A percentile compares a stretch with the other conserved stretches of the same genome.
Conservation (phyloP, 177 flowering plant genomes). For the Vitis hybrid region DNA sequence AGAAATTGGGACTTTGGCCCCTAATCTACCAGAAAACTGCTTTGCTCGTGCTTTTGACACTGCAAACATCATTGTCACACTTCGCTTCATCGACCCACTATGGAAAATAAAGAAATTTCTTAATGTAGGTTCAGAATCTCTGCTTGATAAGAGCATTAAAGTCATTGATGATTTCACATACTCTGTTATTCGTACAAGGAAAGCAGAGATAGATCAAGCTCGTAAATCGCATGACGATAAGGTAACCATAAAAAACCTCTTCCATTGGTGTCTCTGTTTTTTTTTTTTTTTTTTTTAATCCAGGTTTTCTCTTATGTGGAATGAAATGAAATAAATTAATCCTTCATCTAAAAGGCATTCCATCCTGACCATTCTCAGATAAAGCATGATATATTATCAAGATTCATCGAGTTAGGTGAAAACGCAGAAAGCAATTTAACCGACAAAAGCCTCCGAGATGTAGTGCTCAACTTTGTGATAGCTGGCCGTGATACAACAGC, state of each 20-base stretch:
- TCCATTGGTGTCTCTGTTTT: too few relatives aligned
- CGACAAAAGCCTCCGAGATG: constrained; percentile 87
- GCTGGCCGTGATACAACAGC: constrained; percentile 98
- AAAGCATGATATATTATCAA: constrained; percentile 82
- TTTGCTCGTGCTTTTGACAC: constrained; percentile 85
- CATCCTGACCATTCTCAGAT: constrained; percentile 34
- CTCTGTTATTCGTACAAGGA: constrained; percentile 71
- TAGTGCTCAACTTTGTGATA: constrained; percentile 89
- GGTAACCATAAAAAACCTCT: constrained; percentile 29
- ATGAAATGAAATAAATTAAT: not conserved
- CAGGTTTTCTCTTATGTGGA: not conserved
- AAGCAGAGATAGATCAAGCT: constrained; percentile 62
- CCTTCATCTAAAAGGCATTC: not conserved
- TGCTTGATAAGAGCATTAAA: constrained; percentile 73
- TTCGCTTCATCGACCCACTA: constrained; percentile 83
- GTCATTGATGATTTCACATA: constrained; percentile 83
- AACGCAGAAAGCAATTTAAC: constrained; percentile 56
- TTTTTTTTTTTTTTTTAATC: not conserved
- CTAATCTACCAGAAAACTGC: constrained; percentile 62
- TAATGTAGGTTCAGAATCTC: constrained; percentile 79
- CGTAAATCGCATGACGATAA: constrained; percentile 26
- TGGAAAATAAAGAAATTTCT: constrained; percentile 82
- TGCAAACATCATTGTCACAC: constrained; percentile 80
- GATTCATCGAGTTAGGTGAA: constrained; percentile 78
- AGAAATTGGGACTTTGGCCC: constrained; percentile 83